Evolutionary conservation across 306 rosid genomes (phyloP), one percentile per base, ranked within the genome.

Genomic region (Cyclanthera cordifolia): DNA sequence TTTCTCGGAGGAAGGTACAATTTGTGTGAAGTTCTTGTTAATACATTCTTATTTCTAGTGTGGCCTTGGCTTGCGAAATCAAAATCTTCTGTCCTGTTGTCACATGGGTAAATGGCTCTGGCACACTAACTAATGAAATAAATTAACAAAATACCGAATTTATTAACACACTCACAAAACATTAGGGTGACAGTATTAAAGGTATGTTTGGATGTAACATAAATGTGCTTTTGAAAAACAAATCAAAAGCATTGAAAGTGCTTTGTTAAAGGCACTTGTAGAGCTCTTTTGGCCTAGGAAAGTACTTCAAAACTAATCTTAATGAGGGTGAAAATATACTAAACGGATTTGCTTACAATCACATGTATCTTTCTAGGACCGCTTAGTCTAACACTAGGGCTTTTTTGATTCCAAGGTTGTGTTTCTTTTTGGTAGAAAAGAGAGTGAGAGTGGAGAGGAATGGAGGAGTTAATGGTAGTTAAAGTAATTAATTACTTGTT

Each of bases 1-100:
- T 75, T 91, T 91, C 82, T 91, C 91, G 1, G 96, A 86, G 80
- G 94, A 91, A 91, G 97, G 97, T 90, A 72, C 30, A 79, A 69
- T 50, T 24, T 24, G 4, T 11, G 14, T 43, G 54, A 66, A 66
- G 8, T 23, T 24, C 8, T 13, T 64, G 5, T 65, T 64, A 24
- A 14, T 15, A 5, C 4, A 0, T 15, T 24, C 34, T 21, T 43
- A 43, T 21, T 23, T 64, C 14, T 45, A 64, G 53, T 20, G 2
- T 39, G 7, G 17, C 51, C 51, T 63, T 37, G 16, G 51, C 68
- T 61, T 34, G 68, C 23, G 69, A 49, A 37, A 39, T 19, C 30
- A 39, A 61, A 61, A 19, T 61, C 68, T 64, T 12, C 21, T 14
- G 37, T 21, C n/a, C 25, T 65, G 50, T 65, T 65, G 54, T 6